Conservation (phyloP, 306 rosid species). For the Malus domestica region ASM211411v1 NC_041803.1:16284501-16285000, state of each 20-base stretch:
- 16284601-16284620: conserved; percentile 40
- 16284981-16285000: conserved; percentile 94
- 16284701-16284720: conserved; percentile 53
- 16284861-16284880: conserved; percentile 40
- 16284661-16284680: conserved; percentile 52
- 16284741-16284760: conserved; percentile 39
- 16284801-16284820: conserved; percentile 40
- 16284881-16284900: conserved; percentile 51
- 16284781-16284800: conserved; percentile 27
- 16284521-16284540: conserved; percentile 73
- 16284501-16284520: conserved; percentile 72
- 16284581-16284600: conserved; percentile 69
- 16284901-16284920: conserved; percentile 72
- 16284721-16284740: conserved; percentile 55
- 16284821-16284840: conserved; percentile 51
- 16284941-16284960: conserved; percentile 77
- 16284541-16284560: conserved; percentile 64
- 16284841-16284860: conserved; percentile 46
- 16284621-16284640: conserved; percentile 41
- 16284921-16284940: conserved; percentile 51
- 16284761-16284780: conserved; percentile 31
- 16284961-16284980: conserved; percentile 89
- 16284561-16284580: conserved; percentile 91
- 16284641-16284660: conserved; percentile 38
- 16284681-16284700: conserved; percentile 55